Conservation (phyloP, 129 eudicot genomes). For the Arctium lappa region DNA sequence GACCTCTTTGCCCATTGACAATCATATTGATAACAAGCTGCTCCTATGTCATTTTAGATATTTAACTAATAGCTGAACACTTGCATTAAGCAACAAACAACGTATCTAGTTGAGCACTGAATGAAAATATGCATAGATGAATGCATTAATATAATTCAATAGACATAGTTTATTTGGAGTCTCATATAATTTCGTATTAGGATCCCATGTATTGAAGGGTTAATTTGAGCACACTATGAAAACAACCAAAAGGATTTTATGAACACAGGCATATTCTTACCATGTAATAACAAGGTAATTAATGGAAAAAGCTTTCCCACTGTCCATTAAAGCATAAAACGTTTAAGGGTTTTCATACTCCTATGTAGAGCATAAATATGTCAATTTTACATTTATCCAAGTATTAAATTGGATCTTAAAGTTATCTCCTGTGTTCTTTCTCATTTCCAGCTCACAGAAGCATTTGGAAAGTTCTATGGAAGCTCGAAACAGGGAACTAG, state of each 20-base stretch:
- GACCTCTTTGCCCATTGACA: background rate
- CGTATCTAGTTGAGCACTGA: background rate
- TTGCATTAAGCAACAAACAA: background rate
- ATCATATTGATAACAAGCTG: background rate
- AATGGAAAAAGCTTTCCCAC: background rate
- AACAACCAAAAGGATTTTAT: background rate
- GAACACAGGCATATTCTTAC: background rate
- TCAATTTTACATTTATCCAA: background rate
- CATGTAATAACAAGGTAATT: background rate
- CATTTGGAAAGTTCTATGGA: slow-evolving; percentile 92
- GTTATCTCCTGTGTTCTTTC: slow-evolving; percentile 7
- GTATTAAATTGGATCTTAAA: background rate
- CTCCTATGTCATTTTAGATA: background rate
- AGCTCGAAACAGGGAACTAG: slow-evolving; percentile 69
- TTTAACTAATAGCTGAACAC: background rate
- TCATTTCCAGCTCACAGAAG: slow-evolving; percentile 72
- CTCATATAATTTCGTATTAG: background rate
- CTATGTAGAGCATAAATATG: background rate
- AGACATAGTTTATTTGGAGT: background rate
- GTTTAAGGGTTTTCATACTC: background rate
- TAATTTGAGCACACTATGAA: background rate
- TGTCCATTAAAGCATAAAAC: background rate
- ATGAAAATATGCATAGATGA: background rate
- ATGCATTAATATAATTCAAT: background rate
- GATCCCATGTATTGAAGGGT: background rate